Base-by-base conservation (phyloP, 345 rosid genomes). In the Pseudoturritis turrita region DNA sequence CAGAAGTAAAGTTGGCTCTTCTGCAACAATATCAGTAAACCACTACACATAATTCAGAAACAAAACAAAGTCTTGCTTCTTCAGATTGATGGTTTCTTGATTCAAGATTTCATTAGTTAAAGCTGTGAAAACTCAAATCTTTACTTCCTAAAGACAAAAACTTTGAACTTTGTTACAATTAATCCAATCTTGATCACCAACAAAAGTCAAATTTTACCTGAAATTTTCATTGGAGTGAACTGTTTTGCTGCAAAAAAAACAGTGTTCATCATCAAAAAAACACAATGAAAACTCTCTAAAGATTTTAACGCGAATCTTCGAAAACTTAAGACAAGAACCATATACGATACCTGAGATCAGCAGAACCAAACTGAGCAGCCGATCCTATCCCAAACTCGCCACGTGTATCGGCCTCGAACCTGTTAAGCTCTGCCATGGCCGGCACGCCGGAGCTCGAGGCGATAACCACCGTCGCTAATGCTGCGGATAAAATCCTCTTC, bases 371-470 rank as follows among this genome's bases (percentile, higher is more conserved):
- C 77, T 93, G 97, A 5, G 96, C 97, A 8, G 97, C 98, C 2
- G 96, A 93, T 7, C 97, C 97, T 1, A 88, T 90, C 18, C 97
- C 98, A 26, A 93, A 90, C 65, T 93, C 98, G 3, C 98, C 97
- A 3, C 94, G 87, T 23, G 65, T 84, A 23, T 86, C 97, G 0
- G 98, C 98, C 78, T 94, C 98, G 10, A 29, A 91, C 81, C 81
- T 88, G 71, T 94, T 91, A 23, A 91, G 97, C 41, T 91, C 98
- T 60, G 97, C 98, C 59, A 77, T 47, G 19, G 92, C 92, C 23
- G 94, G 87, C 14, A 81, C 22, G 43, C 81, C 72, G 15, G 84
- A 74, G 77, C 85, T 74, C 14, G 81, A 81, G 72, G 77, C 84
- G 17, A 90, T 76, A 44, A 84, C 75, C 10, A 91, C 83, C 18